phyloP scores from a whole-genome alignment of 208 protist genomes.

The Leishmania amazonensis region DNA sequence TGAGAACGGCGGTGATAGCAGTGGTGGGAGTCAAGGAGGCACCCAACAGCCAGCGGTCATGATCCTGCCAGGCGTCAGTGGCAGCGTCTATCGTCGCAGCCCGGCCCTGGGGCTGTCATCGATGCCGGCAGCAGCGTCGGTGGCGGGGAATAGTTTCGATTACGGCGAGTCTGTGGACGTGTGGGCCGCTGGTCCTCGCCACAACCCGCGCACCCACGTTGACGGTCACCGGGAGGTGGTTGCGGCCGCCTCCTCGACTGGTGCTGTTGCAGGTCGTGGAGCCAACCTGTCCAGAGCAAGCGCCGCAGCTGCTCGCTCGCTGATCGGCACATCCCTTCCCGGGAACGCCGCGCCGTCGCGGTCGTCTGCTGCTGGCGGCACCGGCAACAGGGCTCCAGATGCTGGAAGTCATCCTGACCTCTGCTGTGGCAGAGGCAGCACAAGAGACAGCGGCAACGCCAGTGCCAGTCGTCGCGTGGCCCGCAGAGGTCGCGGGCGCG shows the following conservation, averaged over 20 bases:
- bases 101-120: not conserved
- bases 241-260: not conserved
- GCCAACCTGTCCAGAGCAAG: not conserved
- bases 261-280: not conserved
- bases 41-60: conserved; percentile 27
- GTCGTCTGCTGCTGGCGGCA: conserved; percentile 7
- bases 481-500: not conserved
- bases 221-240: not conserved
- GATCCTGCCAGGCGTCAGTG: conserved; percentile 15
- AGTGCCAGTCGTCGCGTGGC: not conserved
- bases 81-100: conserved; percentile 13
- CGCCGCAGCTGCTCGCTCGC: not conserved
- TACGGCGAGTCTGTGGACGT: conserved; percentile 5
- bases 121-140: not conserved
- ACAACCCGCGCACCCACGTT: conserved; percentile 10
- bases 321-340: not conserved
- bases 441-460: not conserved
- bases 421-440: not conserved
- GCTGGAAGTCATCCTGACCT: not conserved
- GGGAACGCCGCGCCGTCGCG: not conserved
- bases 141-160: not conserved
- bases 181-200: conserved; percentile 23
- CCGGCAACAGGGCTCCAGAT: conserved; percentile 4
- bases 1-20: not conserved
- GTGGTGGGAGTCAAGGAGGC: not conserved